A percentile compares a stretch with the other conserved stretches of the same genome.
Conservation (phyloP, 2,329 filamentous ascomycete genomes). For the Neonectria sp. region DNA sequence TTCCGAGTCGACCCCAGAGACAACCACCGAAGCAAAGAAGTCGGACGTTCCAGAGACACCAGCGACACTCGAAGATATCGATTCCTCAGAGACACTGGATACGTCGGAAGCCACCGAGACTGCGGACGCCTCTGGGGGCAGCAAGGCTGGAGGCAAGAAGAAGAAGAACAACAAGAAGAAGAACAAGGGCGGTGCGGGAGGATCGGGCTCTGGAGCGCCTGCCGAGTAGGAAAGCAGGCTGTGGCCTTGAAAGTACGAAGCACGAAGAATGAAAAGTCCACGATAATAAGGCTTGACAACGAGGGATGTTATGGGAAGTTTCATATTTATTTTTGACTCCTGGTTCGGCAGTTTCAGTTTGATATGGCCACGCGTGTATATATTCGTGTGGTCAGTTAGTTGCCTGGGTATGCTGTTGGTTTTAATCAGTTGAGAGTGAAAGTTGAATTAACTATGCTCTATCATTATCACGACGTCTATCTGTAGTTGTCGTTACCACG, state of each 20-base stretch:
- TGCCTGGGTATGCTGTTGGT: background rate
- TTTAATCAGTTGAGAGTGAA: background rate
- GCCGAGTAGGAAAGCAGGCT: slow-evolving; percentile 28
- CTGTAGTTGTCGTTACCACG: background rate
- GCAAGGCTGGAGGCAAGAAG: slow-evolving; percentile 42
- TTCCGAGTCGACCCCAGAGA: slow-evolving; percentile 9
- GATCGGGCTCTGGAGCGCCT: slow-evolving; percentile 26
- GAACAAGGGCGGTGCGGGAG: slow-evolving; percentile 36
- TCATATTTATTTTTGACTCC: background rate
- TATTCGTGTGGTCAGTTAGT: slow-evolving; percentile 6
- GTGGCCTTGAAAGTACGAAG: slow-evolving; percentile 2
- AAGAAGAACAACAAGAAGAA: slow-evolving; percentile 49
- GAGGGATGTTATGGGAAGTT: background rate
- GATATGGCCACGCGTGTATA: background rate
- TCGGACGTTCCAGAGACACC: slow-evolving; percentile 33
- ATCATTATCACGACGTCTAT: too few relatives aligned
- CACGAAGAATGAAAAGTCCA: background rate
- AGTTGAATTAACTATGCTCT: background rate
- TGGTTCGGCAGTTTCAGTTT: background rate
- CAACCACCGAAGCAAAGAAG: slow-evolving; percentile 7
- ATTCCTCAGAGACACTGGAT: slow-evolving; percentile 34
- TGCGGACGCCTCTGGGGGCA: slow-evolving; percentile 18
- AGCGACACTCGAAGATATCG: slow-evolving; percentile 31
- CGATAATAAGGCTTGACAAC: background rate
- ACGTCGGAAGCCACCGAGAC: slow-evolving; percentile 29